Conservation (phyloP, 2,329 filamentous ascomycete species). For the Beauveria sp. region DNA sequence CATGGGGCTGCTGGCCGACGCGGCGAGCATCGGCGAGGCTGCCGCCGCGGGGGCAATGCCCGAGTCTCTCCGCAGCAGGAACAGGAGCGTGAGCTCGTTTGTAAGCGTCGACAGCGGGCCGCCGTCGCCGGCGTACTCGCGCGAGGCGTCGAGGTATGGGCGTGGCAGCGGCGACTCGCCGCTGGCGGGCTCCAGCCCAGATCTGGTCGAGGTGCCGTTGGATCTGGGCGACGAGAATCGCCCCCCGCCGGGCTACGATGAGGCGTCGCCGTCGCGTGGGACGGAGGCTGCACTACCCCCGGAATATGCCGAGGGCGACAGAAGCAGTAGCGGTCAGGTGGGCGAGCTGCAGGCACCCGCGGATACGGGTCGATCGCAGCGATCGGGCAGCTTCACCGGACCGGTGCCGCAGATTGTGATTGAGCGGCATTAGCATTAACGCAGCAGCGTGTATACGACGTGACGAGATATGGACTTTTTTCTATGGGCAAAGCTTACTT, state of each 20-base stretch:
- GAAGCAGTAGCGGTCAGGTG: not conserved
- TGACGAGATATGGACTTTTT: not conserved
- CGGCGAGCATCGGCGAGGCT: slow-evolving; percentile 50
- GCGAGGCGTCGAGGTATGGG: not conserved
- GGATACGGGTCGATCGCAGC: not conserved
- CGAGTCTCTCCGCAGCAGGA: slow-evolving; percentile 32
- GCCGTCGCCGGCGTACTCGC: slow-evolving; percentile 27
- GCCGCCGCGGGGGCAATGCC: slow-evolving; percentile 24
- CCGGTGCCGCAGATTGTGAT: slow-evolving; percentile 14
- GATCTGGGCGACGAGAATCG: slow-evolving; percentile 35
- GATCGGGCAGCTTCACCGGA: not conserved
- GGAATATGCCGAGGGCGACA: slow-evolving; percentile 34
- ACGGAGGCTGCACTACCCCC: slow-evolving; percentile 36
- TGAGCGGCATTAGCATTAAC: slow-evolving; percentile 9
- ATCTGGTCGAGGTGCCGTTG: slow-evolving; percentile 44
- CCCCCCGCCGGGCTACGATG: slow-evolving; percentile 47
- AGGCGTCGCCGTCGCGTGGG: slow-evolving; percentile 25
- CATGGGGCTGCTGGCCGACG: slow-evolving; percentile 62
- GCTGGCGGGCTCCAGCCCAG: slow-evolving; percentile 41
- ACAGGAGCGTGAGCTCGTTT: slow-evolving; percentile 45
- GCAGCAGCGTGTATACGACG: not conserved
- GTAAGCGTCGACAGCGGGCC: slow-evolving; percentile 45
- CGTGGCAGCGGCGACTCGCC: not conserved
- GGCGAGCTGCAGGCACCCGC: not conserved
- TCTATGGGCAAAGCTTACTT: not conserved